These are phyloP conservation scores for Phanerochaete sordida DNA, from an alignment of 768 basidiomycete genomes.

Conservation along the genomic window DNA sequence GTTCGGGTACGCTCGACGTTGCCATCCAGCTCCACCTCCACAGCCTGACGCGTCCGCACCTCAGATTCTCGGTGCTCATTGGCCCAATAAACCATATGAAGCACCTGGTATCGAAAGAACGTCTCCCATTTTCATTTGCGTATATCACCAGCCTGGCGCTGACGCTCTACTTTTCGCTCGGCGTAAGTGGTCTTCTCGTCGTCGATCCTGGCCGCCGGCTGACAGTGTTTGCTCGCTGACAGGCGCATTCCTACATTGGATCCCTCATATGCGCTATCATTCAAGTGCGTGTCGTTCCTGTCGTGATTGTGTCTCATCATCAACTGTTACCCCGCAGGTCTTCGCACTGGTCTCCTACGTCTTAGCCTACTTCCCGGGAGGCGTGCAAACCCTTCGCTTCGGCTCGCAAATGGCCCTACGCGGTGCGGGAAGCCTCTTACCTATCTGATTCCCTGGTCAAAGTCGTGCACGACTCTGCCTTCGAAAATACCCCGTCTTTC, in stretches of 20 bases:
- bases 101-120: constrained; percentile 78
- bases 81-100: constrained; percentile 92
- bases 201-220: neutral
- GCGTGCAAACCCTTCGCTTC: constrained; percentile 72
- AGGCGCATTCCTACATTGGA: constrained; percentile 84
- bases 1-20: constrained; percentile 65
- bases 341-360: constrained; percentile 85
- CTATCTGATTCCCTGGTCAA: constrained; percentile 63
- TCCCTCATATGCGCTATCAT: constrained; percentile 80
- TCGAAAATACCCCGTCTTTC: no score
- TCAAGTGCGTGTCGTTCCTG: constrained; percentile 45
- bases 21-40: neutral
- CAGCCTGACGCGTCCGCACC: neutral
- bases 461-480: no score
- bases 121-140: constrained; percentile 77
- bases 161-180: constrained; percentile 90
- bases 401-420: constrained; percentile 80
- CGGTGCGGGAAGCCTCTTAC: constrained; percentile 79
- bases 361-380: constrained; percentile 94
- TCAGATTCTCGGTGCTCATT: constrained; percentile 77
- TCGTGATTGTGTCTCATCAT: neutral
- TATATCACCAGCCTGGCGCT: constrained; percentile 83
- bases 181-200: constrained; percentile 48
- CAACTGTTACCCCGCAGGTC: constrained; percentile 44
- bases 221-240: neutral